These are phyloP conservation scores for Dimocarpus longan DNA, from an alignment of 345 rosid genomes.

Conservation along the genomic window DNA sequence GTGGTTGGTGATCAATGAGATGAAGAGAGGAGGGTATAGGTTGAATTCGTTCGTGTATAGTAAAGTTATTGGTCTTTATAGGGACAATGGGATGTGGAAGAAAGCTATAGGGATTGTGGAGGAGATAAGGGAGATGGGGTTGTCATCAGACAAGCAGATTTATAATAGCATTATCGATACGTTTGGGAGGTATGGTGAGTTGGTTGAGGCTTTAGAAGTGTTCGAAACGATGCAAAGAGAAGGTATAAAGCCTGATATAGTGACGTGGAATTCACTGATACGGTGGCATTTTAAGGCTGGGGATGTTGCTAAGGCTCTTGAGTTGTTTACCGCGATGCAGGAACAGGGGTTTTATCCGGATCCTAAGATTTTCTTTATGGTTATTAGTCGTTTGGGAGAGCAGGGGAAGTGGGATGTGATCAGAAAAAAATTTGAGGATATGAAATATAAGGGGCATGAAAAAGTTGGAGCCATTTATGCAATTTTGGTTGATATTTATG, in stretches of 20 bases:
- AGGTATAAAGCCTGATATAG: constrained; percentile 53
- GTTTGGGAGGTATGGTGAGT: constrained; percentile 61
- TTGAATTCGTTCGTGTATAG: constrained; percentile 52
- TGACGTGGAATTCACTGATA: constrained; percentile 65
- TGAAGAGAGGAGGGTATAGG: constrained; percentile 45
- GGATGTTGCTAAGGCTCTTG: constrained; percentile 42
- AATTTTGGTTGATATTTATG: constrained; percentile 58
- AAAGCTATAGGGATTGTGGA: constrained; percentile 60
- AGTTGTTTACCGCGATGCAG: constrained; percentile 60
- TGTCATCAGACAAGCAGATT: constrained; percentile 51
- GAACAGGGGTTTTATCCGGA: constrained; percentile 64
- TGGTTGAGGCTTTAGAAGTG: constrained; percentile 54
- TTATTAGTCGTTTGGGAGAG: constrained; percentile 62
- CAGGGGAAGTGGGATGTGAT: constrained; percentile 66
- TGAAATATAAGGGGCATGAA: constrained; percentile 45
- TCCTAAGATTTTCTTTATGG: constrained; percentile 53
- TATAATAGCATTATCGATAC: constrained; percentile 64
- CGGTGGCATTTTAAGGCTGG: constrained; percentile 69
- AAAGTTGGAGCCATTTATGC: constrained; percentile 49
- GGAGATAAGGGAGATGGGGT: constrained; percentile 55
- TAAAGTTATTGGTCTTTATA: constrained; percentile 60
- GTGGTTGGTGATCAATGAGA: constrained; percentile 57
- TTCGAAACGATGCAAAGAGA: constrained; percentile 48
- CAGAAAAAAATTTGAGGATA: constrained; percentile 40
- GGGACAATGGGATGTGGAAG: constrained; percentile 85